Base-by-base conservation (phyloP, 805 yeast genomes). In the Wickerhamiella galacta region DNA sequence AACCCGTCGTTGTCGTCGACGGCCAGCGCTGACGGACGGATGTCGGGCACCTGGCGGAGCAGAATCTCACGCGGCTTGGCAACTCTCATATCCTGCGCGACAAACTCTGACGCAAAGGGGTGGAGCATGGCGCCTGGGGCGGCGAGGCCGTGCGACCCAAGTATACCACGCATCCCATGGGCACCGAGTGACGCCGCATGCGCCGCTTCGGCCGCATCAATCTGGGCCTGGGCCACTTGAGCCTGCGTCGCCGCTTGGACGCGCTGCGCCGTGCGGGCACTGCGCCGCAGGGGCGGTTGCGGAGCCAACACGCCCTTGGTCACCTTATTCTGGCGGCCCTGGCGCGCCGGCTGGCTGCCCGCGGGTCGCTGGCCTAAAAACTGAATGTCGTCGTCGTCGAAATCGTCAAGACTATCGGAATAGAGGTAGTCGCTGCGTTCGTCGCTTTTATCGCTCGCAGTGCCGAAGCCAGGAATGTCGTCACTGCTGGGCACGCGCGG, bases 1-100 rank as follows among this genome's bases (percentile, higher is more conserved):
- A 56, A 60, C 19, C 60, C 60, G 16, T 39, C 41, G 11, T 36
- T 36, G 28, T 43, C 48, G 34, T 46, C 50, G 16, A 47, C 42
- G 4, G 31, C 30, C 10, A 30, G 39, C 6, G 28, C 22, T 3
- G 38, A 35, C 9, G 41, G 39, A 6, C 38, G 29, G 10, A 28
- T 38, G 21, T 45, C 49, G 17, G 35, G 39, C 7, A 47, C 39
- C 18, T 35, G 41, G 14, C 48, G 40, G 19, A 46, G 35, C n/a
- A 28, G 35, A 6, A 46, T 29, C 11, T 46, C 47, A 9, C 30
- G 35, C 16, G 50, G 50, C 32, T 41, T 45, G 28, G 34, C 29
- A 10, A 27, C 32, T 28, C 31, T 24, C n/a, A 28, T 30, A 31
- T 4, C 35, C 31, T 6, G 31, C 29, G 6, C 17, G 8, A 22